phyloP scores from a whole-genome alignment of 768 basidiomycete species.

The Clitopilus hobsonii region DNA sequence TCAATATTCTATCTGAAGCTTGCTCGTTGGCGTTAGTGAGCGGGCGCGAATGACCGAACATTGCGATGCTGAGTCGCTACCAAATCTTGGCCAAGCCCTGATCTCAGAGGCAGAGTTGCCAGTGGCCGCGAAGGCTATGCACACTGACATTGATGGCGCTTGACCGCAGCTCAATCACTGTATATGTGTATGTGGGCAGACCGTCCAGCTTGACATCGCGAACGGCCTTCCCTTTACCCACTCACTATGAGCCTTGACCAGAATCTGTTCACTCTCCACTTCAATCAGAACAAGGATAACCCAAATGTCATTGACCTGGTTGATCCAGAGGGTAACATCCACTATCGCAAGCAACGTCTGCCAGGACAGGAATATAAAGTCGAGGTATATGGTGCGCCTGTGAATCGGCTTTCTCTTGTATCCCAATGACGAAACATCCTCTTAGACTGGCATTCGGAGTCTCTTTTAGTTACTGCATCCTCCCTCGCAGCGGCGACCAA shows the following conservation, averaged over 20 bases:
- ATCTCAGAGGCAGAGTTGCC: background rate
- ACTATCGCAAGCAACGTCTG: constrained; percentile 71
- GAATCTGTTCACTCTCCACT: constrained; percentile 77
- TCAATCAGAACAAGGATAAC: constrained; percentile 56
- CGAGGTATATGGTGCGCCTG: constrained; percentile 57
- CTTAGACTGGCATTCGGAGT: constrained; percentile 68
- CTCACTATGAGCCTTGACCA: constrained; percentile 73
- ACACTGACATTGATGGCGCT: no score
- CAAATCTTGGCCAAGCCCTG: background rate
- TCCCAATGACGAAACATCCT: background rate
- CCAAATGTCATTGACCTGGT: constrained; percentile 64
- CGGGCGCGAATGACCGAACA: no score
- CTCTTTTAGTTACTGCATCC: constrained; percentile 63
- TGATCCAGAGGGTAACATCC: constrained; percentile 55
- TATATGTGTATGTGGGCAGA: background rate
- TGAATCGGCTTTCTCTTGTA: no score
- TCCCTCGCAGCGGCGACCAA: constrained; percentile 65
- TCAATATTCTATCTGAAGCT: no score
- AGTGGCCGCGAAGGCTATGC: background rate
- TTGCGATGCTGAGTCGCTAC: no score
- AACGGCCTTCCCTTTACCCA: background rate
- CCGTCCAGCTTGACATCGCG: background rate
- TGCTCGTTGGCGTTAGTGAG: no score
- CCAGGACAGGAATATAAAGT: constrained; percentile 52
- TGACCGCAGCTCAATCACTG: background rate